Base-by-base conservation (phyloP, 345 rosid species). In the Geranium brycei region DNA sequence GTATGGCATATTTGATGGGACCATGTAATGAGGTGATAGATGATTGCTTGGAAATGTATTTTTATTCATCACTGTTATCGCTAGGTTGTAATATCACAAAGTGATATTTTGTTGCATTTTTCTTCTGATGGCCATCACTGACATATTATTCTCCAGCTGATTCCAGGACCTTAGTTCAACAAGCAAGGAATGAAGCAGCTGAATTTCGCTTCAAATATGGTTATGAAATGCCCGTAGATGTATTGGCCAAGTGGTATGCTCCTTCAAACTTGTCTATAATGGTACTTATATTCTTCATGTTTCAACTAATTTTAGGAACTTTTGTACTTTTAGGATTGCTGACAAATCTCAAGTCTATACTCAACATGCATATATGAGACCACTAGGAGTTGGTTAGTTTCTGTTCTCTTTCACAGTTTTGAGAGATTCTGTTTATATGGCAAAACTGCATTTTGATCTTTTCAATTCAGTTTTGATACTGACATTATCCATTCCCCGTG, bases 331-430 rank as follows among this genome's bases (percentile, higher is more conserved):
- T 72, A 93, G 99, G 99, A 85, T 95, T 78, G 96, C 99, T 0
- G 97, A 95, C 75, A 91, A 95, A 68, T 91, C 99, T 31, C 99
- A 95, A 71, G 87, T 95, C 63, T 95, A 95, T 68, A 95, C 99
- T 62, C 99, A 95, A 65, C 97, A 95, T 83, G 99, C 97, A 63
- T 95, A 95, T 74, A 95, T 91, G 99, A 87, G 99, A 80, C 99
- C 99, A 14, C 99, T 95, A 74, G 99, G 99, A 71, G 95, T 95
- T 66, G 96, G 99, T 83, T 73, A 60, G 85, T 76, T 66, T 76
- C 69, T 68, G 15, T 7, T 64, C 70, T 63, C 69, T 63, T 10
- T 64, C 4, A 51, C 13, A 41, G 19, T 19, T 19, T 1, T 31
- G 10, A 58, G 31, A 35, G 56, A 51, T 63, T 58, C 28, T 38